phyloP scores from a whole-genome alignment of 169 alveolate genomes.

The Plasmodium fragile region DNA sequence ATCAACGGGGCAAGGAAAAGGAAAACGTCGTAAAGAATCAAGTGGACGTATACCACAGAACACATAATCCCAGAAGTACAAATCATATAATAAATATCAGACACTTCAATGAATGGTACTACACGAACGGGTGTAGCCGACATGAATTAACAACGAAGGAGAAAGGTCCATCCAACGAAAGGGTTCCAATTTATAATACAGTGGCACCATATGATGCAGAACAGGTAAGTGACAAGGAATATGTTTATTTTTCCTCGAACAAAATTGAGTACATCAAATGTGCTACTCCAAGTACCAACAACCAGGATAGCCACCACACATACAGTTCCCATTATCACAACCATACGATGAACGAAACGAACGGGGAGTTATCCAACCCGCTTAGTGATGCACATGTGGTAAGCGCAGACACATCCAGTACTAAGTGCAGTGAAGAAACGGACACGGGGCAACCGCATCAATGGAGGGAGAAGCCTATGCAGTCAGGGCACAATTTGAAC shows the following conservation, averaged over 20 bases:
- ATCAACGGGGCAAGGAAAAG: not conserved
- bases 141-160: not conserved
- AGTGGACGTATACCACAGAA: not conserved
- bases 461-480: not conserved
- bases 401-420: not conserved
- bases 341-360: not conserved
- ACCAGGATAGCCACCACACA: not conserved
- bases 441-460: not conserved
- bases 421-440: not conserved
- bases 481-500: not conserved
- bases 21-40: not conserved
- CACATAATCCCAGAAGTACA: not conserved
- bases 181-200: not conserved
- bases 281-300: not conserved
- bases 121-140: not conserved
- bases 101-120: not conserved
- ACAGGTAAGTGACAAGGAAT: not conserved
- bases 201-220: not conserved
- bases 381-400: not conserved
- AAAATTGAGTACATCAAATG: conserved; percentile 36
- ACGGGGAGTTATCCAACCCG: not conserved
- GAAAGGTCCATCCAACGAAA: not conserved
- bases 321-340: not conserved
- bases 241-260: conserved; percentile 21
- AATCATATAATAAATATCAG: conserved; percentile 28